Percentiles rank a stretch among this genome's conserved stretches.
These are phyloP conservation scores for Scutellaria barbata DNA, from an alignment of 257 asterid species.

Conservation along the genomic window DNA sequence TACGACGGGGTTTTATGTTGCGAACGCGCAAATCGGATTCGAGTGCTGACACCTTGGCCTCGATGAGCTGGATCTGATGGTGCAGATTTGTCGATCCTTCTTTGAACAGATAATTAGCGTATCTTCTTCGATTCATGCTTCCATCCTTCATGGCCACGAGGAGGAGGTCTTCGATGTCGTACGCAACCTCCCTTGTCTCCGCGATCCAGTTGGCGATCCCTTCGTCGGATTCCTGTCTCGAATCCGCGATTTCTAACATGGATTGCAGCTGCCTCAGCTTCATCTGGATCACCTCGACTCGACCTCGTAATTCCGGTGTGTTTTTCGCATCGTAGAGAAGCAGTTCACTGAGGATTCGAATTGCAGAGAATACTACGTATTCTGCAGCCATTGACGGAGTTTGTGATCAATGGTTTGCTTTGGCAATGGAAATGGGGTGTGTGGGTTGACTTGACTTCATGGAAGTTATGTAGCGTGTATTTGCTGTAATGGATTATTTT, in stretches of 20 bases:
- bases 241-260: slow-evolving; percentile 56
- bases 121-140: slow-evolving; percentile 23
- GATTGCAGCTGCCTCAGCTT: slow-evolving; percentile 50
- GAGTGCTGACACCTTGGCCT: slow-evolving; percentile 47
- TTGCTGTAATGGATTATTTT: not conserved
- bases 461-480: not conserved
- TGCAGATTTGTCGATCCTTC: slow-evolving; percentile 36
- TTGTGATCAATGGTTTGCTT: not conserved
- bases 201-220: slow-evolving; percentile 51
- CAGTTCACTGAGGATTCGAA: slow-evolving; percentile 37
- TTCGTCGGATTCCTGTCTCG: slow-evolving; percentile 45
- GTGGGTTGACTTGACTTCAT: slow-evolving; percentile 25
- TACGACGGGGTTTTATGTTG: slow-evolving; percentile 34
- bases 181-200: slow-evolving; percentile 54
- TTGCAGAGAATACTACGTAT: slow-evolving; percentile 38
- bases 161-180: slow-evolving; percentile 51
- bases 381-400: slow-evolving; percentile 43
- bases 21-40: slow-evolving; percentile 46
- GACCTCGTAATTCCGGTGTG: slow-evolving; percentile 33
- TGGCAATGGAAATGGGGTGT: not conserved
- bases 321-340: slow-evolving; percentile 35
- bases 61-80: slow-evolving; percentile 44
- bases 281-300: slow-evolving; percentile 46
- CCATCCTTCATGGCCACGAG: slow-evolving; percentile 39
- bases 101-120: slow-evolving; percentile 19